Evolutionary conservation across 768 basidiomycete genomes (phyloP).

Genomic region (Panaeolus cyanescens): DNA sequence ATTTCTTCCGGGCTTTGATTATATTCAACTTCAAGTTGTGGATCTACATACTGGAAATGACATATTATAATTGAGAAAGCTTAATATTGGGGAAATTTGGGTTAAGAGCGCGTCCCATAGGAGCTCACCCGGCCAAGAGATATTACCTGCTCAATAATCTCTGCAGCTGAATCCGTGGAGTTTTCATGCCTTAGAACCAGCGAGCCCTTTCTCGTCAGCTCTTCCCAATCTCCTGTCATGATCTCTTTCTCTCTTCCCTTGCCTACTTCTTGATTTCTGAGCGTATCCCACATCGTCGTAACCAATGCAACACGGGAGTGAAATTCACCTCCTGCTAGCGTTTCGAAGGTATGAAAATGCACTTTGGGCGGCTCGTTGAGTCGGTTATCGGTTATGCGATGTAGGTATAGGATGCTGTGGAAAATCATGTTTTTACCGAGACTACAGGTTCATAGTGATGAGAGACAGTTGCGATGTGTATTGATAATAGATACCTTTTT

Average conservation of each 20-base stretch:
- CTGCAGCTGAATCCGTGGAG: background rate
- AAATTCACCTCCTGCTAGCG: slow-evolving; percentile 22
- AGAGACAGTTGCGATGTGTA: background rate
- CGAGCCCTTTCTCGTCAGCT: background rate
- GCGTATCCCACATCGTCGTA: slow-evolving; percentile 41
- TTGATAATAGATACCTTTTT: slow-evolving; percentile 15
- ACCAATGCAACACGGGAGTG: slow-evolving; percentile 32
- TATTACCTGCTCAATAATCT: background rate
- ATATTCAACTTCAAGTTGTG: too few species aligned
- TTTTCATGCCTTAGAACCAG: background rate
- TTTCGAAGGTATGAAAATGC: slow-evolving; percentile 36
- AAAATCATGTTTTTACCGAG: slow-evolving; percentile 23
- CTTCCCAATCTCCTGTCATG: slow-evolving; percentile 24
- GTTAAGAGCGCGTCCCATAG: too few species aligned
- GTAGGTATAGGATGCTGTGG: slow-evolving; percentile 38
- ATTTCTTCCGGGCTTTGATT: too few species aligned
- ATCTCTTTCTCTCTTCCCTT: slow-evolving; percentile 29
- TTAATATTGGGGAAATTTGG: too few species aligned
- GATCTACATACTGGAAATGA: too few species aligned
- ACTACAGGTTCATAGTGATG: background rate
- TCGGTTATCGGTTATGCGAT: slow-evolving; percentile 39
- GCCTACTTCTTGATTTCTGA: slow-evolving; percentile 17
- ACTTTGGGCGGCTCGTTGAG: slow-evolving; percentile 31
- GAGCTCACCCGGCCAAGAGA: too few species aligned
- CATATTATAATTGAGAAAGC: too few species aligned